Percentiles rank a stretch among this genome's conserved stretches.
Conservation (phyloP, 371 early-diverging fungal genomes). For the Syncephalastrum racemosum region DNA sequence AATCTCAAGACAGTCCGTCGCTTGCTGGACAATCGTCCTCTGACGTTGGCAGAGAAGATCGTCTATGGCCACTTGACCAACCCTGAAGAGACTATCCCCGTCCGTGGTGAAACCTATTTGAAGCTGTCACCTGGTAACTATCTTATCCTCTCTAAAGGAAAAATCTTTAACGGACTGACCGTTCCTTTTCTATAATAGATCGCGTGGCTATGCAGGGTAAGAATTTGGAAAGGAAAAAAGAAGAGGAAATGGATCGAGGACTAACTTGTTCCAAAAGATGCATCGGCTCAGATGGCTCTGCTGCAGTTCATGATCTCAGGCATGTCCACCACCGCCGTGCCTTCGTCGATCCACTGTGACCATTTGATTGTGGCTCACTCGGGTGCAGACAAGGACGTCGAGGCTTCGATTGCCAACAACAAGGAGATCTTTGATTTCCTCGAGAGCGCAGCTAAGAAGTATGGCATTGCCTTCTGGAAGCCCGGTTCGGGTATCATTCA, state of each 20-base stretch:
- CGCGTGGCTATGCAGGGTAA: slow-evolving; percentile 79
- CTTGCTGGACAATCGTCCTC: slow-evolving; percentile 57
- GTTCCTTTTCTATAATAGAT: slow-evolving; percentile 39
- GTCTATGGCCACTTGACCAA: slow-evolving; percentile 92
- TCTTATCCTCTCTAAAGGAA: background rate
- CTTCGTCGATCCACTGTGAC: slow-evolving; percentile 91
- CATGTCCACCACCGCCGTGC: slow-evolving; percentile 83
- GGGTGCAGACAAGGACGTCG: slow-evolving; percentile 77
- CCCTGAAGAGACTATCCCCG: slow-evolving; percentile 65
- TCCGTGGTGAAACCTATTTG: slow-evolving; percentile 70
- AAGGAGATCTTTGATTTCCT: slow-evolving; percentile 89
- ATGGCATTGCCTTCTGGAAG: slow-evolving; percentile 89
- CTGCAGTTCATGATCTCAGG: slow-evolving; percentile 92
- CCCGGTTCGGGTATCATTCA: slow-evolving; percentile 92
- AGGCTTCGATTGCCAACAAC: slow-evolving; percentile 64
- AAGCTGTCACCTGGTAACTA: slow-evolving; percentile 68
- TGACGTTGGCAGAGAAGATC: slow-evolving; percentile 94
- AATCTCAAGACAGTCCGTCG: slow-evolving; percentile 57
- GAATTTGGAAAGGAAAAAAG: background rate
- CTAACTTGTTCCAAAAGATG: slow-evolving; percentile 42
- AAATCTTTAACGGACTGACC: background rate
- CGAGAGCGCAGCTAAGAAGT: slow-evolving; percentile 74
- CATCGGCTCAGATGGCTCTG: slow-evolving; percentile 88
- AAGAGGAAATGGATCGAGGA: background rate
- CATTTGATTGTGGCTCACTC: slow-evolving; percentile 85